Evolutionary conservation across 2,329 filamentous ascomycete species (phyloP), one percentile per base, ranked within the genome.

Genomic region (Pseudogymnoascus verrucosus): DNA sequence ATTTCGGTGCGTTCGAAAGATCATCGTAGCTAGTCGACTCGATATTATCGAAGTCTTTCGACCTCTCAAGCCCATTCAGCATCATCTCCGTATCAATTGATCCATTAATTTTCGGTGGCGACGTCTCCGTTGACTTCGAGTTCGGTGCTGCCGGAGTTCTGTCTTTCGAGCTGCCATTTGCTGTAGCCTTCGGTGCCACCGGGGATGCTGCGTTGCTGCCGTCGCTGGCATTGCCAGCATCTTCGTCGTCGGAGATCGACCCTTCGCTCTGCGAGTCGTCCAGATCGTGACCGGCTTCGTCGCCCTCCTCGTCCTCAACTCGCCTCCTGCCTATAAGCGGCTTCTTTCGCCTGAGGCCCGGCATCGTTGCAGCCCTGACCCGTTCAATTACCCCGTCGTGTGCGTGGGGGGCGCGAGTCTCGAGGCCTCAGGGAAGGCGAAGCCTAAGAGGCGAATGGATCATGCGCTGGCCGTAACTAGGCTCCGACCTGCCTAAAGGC

Each of bases 241-340:
- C 78, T 64, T 88, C 86, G 65, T 88, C 86, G 72, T 81, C 86
- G 65, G 78, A 77, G 68, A 84, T 76, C 64, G 86, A 88, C 68
- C 83, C 85, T 65, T 89, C 86, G 67, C 82, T 86, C 68, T 86
- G 74, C 61, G 86, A 89, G 73, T 89, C 86, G 69, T 89, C 76
- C 62, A 78, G 76, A 65, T 84, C 83, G 61, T 76, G 78, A 65
- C 79, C 81, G 68, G 78, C 82, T 67, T 89, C 87, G 68, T 89
- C 88, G 70, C 89, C 88, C 69, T 82, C 87, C 73, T 90, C 87
- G 71, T 90, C 87, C 75, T 87, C 86, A 68, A 86, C 81, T 69
- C 87, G 84, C 74, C 88, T 85, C 71, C 87, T 84, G 69, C 84
- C 84, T 73, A 85, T 85, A 75, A 89, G 83, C 70, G 85, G 75